Conservation (phyloP, 73 alveolate genomes). For the Paraurostyla sp. region DNA sequence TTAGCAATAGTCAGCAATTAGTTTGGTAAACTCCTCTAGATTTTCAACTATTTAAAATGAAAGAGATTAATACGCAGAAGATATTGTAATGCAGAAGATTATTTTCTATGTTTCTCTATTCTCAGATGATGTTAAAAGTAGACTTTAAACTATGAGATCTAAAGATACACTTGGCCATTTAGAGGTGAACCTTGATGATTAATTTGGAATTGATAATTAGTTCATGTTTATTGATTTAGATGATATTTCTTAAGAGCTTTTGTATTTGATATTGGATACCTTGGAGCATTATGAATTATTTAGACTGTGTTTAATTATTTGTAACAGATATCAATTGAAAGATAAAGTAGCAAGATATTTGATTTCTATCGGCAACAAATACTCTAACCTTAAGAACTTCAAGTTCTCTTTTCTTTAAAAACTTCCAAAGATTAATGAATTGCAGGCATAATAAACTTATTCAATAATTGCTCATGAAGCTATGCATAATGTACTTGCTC, state of each 20-base stretch:
- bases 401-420: not conserved
- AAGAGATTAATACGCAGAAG: constrained; percentile 87
- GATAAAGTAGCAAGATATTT: constrained; percentile 67
- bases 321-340: constrained; percentile 72
- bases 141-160: constrained; percentile 71
- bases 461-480: constrained; percentile 67
- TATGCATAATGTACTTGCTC: constrained; percentile 62
- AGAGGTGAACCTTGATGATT: not conserved
- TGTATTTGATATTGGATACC: constrained; percentile 55
- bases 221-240: constrained; percentile 58
- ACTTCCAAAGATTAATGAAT: not conserved
- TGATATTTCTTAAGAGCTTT: constrained; percentile 52
- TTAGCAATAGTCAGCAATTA: not conserved
- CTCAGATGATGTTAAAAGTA: constrained; percentile 82
- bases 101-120: constrained; percentile 85
- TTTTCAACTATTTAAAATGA: constrained; percentile 62
- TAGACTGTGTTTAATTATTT: constrained; percentile 72
- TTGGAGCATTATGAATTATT: constrained; percentile 73
- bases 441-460: constrained; percentile 37
- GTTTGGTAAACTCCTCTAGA: not conserved
- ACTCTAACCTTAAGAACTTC: constrained; percentile 38
- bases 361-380: constrained; percentile 63
- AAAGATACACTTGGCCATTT: constrained; percentile 62
- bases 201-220: not conserved
- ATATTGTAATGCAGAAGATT: constrained; percentile 84